Evolutionary conservation across 129 eudicot genomes (phyloP).

Genomic region (Escallonia herrerae): DNA sequence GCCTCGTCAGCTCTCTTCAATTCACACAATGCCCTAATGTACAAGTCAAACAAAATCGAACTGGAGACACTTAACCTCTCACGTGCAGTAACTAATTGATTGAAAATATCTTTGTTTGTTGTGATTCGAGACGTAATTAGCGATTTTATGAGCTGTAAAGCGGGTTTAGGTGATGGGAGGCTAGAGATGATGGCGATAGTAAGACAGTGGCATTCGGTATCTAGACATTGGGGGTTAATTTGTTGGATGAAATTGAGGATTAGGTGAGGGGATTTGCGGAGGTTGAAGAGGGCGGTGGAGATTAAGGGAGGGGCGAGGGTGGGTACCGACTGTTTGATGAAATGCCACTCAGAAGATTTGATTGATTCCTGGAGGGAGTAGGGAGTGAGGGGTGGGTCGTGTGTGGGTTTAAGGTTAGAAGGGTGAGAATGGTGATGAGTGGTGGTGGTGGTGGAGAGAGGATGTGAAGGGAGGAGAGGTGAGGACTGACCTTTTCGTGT

Average conservation of each 20-base stretch:
- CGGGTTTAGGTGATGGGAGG: constrained; percentile 26
- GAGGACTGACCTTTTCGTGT: constrained; percentile 17
- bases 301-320: constrained; percentile 44
- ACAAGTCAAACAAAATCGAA: constrained; percentile 37
- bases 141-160: constrained; percentile 25
- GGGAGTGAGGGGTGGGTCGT: constrained; percentile 17
- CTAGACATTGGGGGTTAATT: constrained; percentile 22
- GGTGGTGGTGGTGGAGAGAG: constrained; percentile 2
- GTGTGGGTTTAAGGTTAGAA: constrained; percentile 3
- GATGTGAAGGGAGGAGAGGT: constrained; percentile 18
- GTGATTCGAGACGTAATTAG: constrained; percentile 24
- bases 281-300: constrained; percentile 32
- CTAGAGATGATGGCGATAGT: constrained; percentile 43
- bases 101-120: constrained; percentile 21
- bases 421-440: constrained; percentile 17
- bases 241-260: constrained; percentile 32
- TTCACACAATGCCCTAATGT: constrained; percentile 46
- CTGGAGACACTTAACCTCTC: constrained; percentile 26
- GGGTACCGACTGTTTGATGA: constrained; percentile 53
- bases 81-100: constrained; percentile 35
- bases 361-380: constrained; percentile 16
- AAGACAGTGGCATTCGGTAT: constrained; percentile 31
- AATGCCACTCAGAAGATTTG: constrained; percentile 54
- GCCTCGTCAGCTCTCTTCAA: constrained; percentile 51
- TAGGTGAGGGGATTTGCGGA: constrained; percentile 37